Percentiles rank a stretch among this genome's conserved stretches.
Conservation (phyloP, 2,329 filamentous ascomycete species). For the Sporothrix variecibatus region DNA sequence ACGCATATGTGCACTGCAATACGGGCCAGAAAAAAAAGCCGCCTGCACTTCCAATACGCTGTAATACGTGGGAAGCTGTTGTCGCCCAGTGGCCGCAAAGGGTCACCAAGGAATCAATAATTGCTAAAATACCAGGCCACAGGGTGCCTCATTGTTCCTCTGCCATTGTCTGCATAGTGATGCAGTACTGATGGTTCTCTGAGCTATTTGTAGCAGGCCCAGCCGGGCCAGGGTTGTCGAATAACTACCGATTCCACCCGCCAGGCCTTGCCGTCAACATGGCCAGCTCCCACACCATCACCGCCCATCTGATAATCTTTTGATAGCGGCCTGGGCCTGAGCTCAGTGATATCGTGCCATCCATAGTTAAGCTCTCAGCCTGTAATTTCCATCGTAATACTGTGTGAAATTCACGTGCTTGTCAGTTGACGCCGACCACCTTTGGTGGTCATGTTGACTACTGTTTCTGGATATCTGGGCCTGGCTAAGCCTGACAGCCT, state of each 20-base stretch:
- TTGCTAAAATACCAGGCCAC: neutral
- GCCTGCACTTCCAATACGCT: neutral
- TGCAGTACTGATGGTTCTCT: neutral
- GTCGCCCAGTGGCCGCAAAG: neutral
- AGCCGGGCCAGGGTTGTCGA: neutral
- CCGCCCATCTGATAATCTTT: neutral
- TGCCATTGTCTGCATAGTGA: neutral
- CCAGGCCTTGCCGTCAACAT: neutral
- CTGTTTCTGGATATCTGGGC: neutral
- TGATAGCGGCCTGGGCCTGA: neutral
- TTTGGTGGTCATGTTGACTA: conserved; percentile 1
- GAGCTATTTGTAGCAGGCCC: neutral
- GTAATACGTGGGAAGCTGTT: neutral
- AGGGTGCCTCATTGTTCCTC: neutral
- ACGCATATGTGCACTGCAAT: neutral
- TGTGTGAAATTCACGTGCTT: conserved; percentile 14
- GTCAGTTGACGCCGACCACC: conserved; percentile 9
- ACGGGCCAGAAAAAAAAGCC: neutral
- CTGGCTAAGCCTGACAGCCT: neutral
- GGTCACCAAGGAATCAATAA: neutral
- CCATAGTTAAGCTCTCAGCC: neutral
- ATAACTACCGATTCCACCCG: neutral
- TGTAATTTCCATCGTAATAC: neutral
- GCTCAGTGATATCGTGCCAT: too few relatives aligned
- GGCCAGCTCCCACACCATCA: neutral